phyloP scores from a whole-genome alignment of 2,329 filamentous ascomycete genomes.

The Colletotrichum sp. region DNA sequence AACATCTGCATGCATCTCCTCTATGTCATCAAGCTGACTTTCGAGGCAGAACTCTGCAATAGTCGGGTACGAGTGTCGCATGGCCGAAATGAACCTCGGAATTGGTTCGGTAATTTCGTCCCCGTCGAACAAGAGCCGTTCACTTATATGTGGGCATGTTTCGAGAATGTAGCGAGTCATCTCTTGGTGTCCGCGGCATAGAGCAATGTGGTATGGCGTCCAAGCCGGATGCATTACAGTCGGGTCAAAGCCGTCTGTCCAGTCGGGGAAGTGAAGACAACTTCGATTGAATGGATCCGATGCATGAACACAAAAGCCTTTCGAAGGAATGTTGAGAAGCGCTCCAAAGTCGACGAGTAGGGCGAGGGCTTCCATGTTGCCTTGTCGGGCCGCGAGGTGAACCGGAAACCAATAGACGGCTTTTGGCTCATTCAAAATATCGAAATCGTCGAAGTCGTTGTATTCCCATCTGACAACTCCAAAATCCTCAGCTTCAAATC shows the following conservation, averaged over 20 bases:
- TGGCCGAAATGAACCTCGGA: neutral
- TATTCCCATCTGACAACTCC: neutral
- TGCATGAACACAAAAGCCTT: neutral
- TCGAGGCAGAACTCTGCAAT: neutral
- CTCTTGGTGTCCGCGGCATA: neutral
- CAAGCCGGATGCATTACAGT: neutral
- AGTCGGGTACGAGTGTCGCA: neutral
- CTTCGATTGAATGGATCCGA: neutral
- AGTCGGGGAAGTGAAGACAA: neutral
- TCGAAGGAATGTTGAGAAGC: neutral
- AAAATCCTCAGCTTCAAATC: neutral
- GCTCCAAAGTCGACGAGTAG: neutral
- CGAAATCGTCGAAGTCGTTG: neutral
- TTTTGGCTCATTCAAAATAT: neutral
- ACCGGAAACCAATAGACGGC: neutral
- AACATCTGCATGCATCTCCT: neutral
- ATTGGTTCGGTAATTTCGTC: neutral
- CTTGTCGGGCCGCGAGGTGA: neutral
- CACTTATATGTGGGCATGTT: neutral
- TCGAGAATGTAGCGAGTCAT: neutral
- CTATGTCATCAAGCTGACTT: neutral
- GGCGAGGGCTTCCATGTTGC: neutral
- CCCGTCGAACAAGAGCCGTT: rapidly evolving
- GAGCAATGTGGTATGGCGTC: neutral
- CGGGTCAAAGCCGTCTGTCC: neutral